Base-by-base conservation (phyloP, 352 stramenopile genomes). In the Globisporangium yorkense region DNA sequence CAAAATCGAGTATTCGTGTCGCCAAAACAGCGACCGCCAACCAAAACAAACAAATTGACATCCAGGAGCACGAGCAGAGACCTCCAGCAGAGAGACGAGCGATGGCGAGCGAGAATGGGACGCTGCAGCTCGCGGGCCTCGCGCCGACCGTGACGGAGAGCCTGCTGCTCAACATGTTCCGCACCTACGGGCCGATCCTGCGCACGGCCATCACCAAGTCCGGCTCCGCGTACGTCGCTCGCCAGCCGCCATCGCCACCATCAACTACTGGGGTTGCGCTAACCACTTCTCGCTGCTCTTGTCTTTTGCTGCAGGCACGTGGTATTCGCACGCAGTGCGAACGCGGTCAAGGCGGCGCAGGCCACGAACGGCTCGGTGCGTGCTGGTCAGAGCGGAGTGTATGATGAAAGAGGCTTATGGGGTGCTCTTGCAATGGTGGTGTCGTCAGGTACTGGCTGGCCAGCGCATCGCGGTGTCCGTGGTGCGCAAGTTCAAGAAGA, bases 131-230 rank as follows among this genome's bases (percentile, higher is more conserved):
- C 53, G 76, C 78, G 37, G 77, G 77, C n/a, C 66, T 89, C 15
- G 63, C 65, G 33, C 63, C 57, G 2, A 61, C 45, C n/a, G 60
- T 80, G 24, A 70, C 60, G 5, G 66, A 87, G 29, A 48, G 47
- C 13, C 57, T 71, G 58, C 67, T 92, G 47, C 71, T 67, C 47
- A 86, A 79, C 24, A 76, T 88, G 64, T 84, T 83, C 56, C 67
- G 74, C 37, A 66, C 70, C 1, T 86, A 85, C 51, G 81, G 81
- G 10, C 66, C 70, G 43, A 75, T 92, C 45, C 44, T 78, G 57
- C 79, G 81, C 56, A 62, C 87, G 53, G 58, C 64, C 29, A 57
- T 77, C 39, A 75, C 87, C 51, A 65, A 53, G 16, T 66, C 53
- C 20, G 80, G 83, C 63, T 75, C 71, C 13, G 81, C 78, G 68